phyloP scores from a whole-genome alignment of 169 alveolate genomes.

The Eimeria brunetti region DNA sequence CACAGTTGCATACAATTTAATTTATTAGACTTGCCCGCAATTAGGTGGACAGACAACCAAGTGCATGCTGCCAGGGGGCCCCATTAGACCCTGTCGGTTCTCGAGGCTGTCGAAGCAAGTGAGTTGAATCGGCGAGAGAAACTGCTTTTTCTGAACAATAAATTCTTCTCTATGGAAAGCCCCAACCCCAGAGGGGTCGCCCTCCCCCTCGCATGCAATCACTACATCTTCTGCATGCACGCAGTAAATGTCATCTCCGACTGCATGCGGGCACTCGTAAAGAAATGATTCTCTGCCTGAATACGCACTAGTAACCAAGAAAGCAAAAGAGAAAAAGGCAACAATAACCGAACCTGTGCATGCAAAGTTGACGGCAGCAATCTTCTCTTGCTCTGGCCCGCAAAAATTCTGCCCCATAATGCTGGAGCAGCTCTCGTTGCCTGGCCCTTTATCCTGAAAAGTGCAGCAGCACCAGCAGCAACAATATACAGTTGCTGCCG shows the following conservation, averaged over 20 bases:
- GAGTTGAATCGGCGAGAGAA: constrained; percentile 21
- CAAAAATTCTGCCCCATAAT: constrained; percentile 84
- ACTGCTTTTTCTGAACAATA: constrained; percentile 33
- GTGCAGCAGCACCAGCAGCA: neutral
- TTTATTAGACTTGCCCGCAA: constrained; percentile 7
- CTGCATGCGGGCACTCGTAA: constrained; percentile 72
- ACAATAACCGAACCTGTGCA: constrained; percentile 79
- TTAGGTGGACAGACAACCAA: constrained; percentile 35
- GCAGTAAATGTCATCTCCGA: constrained; percentile 86
- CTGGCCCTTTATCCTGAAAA: constrained; percentile 51
- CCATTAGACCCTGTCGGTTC: constrained; percentile 6
- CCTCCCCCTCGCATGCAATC: constrained; percentile 86
- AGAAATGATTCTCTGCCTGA: constrained; percentile 74
- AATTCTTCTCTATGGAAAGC: constrained; percentile 66
- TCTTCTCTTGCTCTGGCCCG: constrained; percentile 81
- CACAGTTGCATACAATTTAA: neutral
- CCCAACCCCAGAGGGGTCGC: constrained; percentile 88
- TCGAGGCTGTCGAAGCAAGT: constrained; percentile 67
- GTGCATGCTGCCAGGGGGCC: constrained; percentile 62
- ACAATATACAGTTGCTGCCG: neutral
- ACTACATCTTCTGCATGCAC: constrained; percentile 87
- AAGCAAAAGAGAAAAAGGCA: too few relatives aligned
- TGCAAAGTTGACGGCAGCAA: constrained; percentile 83
- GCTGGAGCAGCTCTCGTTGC: constrained; percentile 82
- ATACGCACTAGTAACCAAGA: neutral